These are phyloP conservation scores for Rhynchospora pubera DNA, from an alignment of 176 grass and related monocot genomes.

Conservation along the genomic window DNA sequence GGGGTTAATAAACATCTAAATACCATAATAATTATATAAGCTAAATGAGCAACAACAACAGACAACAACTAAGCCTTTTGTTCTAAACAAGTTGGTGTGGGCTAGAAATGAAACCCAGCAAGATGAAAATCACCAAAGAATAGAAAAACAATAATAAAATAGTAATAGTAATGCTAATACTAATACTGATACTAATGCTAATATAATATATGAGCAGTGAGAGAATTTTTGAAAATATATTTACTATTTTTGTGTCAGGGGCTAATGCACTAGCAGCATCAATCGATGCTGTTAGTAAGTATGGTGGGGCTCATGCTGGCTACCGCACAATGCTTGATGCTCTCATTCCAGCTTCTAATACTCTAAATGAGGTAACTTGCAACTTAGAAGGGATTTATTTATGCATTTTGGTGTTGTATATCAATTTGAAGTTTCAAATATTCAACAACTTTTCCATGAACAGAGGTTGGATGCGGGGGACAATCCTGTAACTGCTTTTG, in stretches of 20 bases:
- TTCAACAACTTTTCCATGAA: not conserved
- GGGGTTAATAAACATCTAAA: not conserved
- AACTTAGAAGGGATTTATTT: not conserved
- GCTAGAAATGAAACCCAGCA: no score
- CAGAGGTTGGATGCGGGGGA: constrained; percentile 40
- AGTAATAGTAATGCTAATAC: no score
- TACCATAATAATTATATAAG: not conserved
- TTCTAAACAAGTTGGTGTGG: no score
- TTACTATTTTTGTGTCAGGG: constrained; percentile 43
- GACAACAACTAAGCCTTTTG: no score
- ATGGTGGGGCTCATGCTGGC: constrained; percentile 64
- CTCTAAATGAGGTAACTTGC: constrained; percentile 50
- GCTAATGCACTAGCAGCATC: constrained; percentile 67
- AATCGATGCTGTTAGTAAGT: constrained; percentile 78
- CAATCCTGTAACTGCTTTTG: constrained; percentile 31
- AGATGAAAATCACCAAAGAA: no score
- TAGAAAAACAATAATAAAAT: no score
- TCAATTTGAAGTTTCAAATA: not conserved
- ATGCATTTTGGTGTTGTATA: not conserved
- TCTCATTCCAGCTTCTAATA: constrained; percentile 73
- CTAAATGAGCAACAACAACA: not conserved
- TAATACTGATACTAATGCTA: no score
- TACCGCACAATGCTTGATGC: constrained; percentile 92
- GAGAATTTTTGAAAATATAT: not conserved
- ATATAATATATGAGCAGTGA: not conserved